Percentiles rank a stretch among this genome's conserved stretches.
phyloP scores from a whole-genome alignment of 2,329 filamentous ascomycete species.

The Bipolaris sorokiniana region DNA sequence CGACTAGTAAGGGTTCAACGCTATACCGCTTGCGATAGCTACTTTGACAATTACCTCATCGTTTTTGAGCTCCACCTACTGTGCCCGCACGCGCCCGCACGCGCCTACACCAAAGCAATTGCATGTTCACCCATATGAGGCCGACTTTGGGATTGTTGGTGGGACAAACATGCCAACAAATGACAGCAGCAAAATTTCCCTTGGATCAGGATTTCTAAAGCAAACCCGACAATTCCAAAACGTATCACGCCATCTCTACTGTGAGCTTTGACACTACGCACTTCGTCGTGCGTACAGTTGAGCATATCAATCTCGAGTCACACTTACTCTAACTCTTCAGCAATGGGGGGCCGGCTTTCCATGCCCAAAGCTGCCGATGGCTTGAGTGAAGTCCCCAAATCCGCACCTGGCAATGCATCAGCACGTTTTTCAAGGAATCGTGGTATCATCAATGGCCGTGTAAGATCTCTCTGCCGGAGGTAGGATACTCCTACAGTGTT shows the following conservation, averaged over 20 bases:
- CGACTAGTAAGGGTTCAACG: conserved; percentile 18
- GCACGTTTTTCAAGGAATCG: conserved; percentile 37
- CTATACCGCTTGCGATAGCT: conserved; percentile 25
- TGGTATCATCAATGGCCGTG: conserved; percentile 48
- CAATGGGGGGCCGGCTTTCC: conserved; percentile 57
- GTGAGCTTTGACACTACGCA: neutral
- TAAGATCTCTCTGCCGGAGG: conserved; percentile 15
- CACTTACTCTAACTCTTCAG: neutral
- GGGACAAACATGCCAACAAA: conserved; percentile 18
- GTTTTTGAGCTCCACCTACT: conserved; percentile 20
- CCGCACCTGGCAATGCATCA: conserved; percentile 41
- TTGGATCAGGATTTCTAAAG: conserved; percentile 8
- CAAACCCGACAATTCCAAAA: conserved; percentile 3
- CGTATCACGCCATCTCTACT: conserved; percentile 11
- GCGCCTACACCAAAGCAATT: conserved; percentile 11
- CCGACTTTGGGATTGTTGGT: conserved; percentile 9
- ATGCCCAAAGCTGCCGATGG: conserved; percentile 53
- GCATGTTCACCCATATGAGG: conserved; percentile 9
- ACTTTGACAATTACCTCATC: conserved; percentile 32
- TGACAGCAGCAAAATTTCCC: conserved; percentile 8
- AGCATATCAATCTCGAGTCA: neutral
- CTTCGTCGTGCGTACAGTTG: neutral
- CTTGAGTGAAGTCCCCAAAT: conserved; percentile 51
- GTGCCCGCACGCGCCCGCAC: conserved; percentile 6
- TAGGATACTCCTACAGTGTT: neutral